A percentile compares a stretch with the other conserved stretches of the same genome.
phyloP scores from a whole-genome alignment of 192 early-diverging fungal genomes.

The Podila epicladia region DNA sequence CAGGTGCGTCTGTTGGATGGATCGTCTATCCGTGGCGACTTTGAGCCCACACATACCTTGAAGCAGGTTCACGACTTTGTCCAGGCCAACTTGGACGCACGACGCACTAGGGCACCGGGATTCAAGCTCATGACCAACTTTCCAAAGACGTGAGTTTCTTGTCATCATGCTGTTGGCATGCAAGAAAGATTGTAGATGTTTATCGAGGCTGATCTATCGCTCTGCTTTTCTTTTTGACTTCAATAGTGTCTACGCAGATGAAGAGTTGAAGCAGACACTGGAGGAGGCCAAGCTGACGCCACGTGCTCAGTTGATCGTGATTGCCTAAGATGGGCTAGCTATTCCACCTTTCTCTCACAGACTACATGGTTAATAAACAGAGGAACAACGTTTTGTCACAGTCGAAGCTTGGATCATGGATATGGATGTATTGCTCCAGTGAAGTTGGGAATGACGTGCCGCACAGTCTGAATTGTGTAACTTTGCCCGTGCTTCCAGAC shows the following conservation, averaged over 20 bases:
- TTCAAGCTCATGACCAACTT: conserved; percentile 43
- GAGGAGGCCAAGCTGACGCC: conserved; percentile 44
- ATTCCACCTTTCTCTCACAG: background rate
- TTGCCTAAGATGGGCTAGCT: background rate
- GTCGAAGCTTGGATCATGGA: too few relatives aligned
- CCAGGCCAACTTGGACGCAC: conserved; percentile 31
- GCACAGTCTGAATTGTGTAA: too few relatives aligned
- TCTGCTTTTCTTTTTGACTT: background rate
- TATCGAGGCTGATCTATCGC: background rate
- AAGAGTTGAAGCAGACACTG: conserved; percentile 25
- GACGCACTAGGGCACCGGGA: conserved; percentile 32
- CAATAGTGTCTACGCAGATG: conserved; percentile 28
- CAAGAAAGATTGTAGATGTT: background rate
- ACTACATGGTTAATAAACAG: too few relatives aligned
- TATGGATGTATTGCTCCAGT: too few relatives aligned
- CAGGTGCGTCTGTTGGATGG: conserved; percentile 40
- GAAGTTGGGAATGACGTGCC: too few relatives aligned
- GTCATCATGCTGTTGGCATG: background rate
- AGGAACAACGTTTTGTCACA: too few relatives aligned
- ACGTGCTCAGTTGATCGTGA: conserved; percentile 37
- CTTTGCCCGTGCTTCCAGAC: too few relatives aligned
- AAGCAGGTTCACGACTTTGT: conserved; percentile 36
- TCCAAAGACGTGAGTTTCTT: conserved; percentile 24
- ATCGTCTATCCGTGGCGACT: conserved; percentile 35
- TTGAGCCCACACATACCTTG: conserved; percentile 32